Percentiles rank a stretch among this genome's conserved stretches.
These are phyloP conservation scores for Plasmodium malariae DNA, from an alignment of 169 alveolate genomes.

Conservation along the genomic window DNA sequence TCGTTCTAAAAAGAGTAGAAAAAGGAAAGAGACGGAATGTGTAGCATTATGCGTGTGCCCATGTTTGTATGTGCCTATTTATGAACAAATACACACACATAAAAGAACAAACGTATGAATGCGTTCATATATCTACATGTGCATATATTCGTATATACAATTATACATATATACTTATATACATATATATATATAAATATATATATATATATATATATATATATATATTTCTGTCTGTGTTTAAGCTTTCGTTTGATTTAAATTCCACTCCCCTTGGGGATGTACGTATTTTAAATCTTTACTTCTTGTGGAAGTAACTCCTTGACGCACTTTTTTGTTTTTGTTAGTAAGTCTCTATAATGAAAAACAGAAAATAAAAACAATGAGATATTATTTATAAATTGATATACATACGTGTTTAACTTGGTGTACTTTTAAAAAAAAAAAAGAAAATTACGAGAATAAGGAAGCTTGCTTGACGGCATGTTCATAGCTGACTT, in stretches of 20 bases:
- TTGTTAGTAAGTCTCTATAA: constrained; percentile 69
- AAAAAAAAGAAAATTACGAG: constrained; percentile 28
- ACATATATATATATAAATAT: background rate
- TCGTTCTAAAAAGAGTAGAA: constrained; percentile 23
- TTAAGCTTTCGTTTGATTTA: background rate
- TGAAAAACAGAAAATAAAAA: constrained; percentile 8
- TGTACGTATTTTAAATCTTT: constrained; percentile 7
- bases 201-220: background rate
- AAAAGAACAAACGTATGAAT: too few relatives aligned
- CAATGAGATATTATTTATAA: background rate
- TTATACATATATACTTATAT: background rate
- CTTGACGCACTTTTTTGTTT: constrained; percentile 72
- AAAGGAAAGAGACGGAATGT: background rate
- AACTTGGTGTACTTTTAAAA: background rate
- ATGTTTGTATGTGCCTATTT: background rate
- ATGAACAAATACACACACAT: too few relatives aligned
- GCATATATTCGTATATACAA: too few relatives aligned
- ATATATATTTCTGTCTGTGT: background rate
- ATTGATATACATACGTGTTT: background rate
- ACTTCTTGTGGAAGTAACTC: constrained; percentile 75
- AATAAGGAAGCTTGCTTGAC: constrained; percentile 74
- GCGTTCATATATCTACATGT: too few relatives aligned
- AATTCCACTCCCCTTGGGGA: background rate
- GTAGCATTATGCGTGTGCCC: background rate
- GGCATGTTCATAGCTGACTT: constrained; percentile 56